Base-by-base conservation (phyloP, 805 yeast species). In the Saccharomycodes ludwigii region DNA sequence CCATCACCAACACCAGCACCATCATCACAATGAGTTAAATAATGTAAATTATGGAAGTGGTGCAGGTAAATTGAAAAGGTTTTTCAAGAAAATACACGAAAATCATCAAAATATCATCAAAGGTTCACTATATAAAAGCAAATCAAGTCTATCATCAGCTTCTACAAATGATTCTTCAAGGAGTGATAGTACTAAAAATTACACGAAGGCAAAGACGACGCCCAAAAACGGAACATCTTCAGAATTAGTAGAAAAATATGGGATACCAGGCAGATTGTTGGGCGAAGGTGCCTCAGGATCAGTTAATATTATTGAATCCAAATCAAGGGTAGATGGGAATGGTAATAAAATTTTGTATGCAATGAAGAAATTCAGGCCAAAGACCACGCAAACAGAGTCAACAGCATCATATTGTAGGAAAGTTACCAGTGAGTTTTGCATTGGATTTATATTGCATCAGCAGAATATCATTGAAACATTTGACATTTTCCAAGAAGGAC, bases 251-350 rank as follows among this genome's bases (percentile, higher is more conserved):
- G 66, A 72, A 32, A 76, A 78, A 44, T 84, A 83, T 54, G 91
- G 93, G 24, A 64, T 73, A 16, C 68, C 76, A 2, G 93, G 93
- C 9, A 68, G 68, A 39, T 61, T 77, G 15, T 61, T 84, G 30
- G 97, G 97, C 15, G 74, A 86, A 36, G 97, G 97, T 10, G 96
- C 96, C 2, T 86, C 94, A 16, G 96, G 97, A 2, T 77, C 91
- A 1, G 97, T 86, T n/a, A 69, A 79, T 25, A 65, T 83, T 32
- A 78, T 85, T 37, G 71, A 72, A 36, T n/a, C n/a, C n/a, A n/a
- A n/a, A n/a, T n/a, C n/a, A n/a, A 68, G 79, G 32, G 52, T 68
- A 0, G 76, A 75, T 40, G 68, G 71, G 16, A 66, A 70, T 38
- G n/a, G n/a, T n/a, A n/a, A n/a, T n/a, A n/a, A n/a, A n/a, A n/a